Percentiles rank a stretch among this genome's conserved stretches.
Conservation (phyloP, 305 asterid genomes). For the Fraxinus baroniana region DNA sequence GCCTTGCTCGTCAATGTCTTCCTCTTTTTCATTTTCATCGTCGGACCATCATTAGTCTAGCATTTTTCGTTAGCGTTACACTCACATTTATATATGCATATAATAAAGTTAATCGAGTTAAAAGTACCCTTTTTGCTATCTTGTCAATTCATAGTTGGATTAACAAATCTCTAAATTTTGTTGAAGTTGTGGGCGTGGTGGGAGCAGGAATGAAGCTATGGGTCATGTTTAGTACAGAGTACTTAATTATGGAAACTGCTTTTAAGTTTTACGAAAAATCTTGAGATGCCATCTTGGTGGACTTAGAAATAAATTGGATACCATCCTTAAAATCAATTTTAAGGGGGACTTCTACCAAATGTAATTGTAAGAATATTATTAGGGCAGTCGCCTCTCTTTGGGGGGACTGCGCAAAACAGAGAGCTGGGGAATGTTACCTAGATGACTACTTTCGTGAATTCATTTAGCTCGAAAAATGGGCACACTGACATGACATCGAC, state of each 20-base stretch:
- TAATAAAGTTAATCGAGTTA: not conserved
- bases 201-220: not conserved
- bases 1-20: conserved; percentile 28
- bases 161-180: not conserved
- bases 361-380: not conserved
- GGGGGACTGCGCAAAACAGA: too few relatives aligned
- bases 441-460: too few relatives aligned
- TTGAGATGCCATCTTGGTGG: not conserved
- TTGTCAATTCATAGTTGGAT: not conserved
- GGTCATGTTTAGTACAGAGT: not conserved
- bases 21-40: conserved; percentile 24
- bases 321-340: not conserved
- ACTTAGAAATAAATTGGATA: not conserved
- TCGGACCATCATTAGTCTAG: conserved; percentile 6
- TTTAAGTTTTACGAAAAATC: not conserved
- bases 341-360: not conserved
- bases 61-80: not conserved
- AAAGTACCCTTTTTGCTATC: not conserved
- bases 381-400: too few relatives aligned
- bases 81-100: not conserved
- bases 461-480: not conserved
- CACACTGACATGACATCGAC: not conserved
- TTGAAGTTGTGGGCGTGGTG: not conserved
- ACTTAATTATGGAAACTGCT: not conserved
- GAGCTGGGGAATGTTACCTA: too few relatives aligned